A percentile compares a stretch with the other conserved stretches of the same genome.
phyloP scores from a whole-genome alignment of 2,329 filamentous ascomycete genomes.

The Colletotrichum liaoningense region DNA sequence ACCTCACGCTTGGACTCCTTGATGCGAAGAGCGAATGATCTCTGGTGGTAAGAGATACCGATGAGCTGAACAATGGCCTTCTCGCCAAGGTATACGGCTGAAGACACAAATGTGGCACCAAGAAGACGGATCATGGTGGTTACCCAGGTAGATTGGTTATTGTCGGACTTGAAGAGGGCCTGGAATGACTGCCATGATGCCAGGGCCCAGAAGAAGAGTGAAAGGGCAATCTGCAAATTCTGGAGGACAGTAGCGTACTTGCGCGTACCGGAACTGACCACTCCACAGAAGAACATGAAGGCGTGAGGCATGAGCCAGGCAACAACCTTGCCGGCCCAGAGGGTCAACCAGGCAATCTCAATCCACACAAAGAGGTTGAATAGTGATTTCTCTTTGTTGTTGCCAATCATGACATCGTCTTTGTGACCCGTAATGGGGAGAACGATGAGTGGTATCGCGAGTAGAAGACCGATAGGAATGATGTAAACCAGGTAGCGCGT shows the following conservation, averaged over 20 bases:
- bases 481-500: conserved; percentile 77
- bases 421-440: conserved; percentile 57
- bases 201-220: conserved; percentile 76
- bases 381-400: conserved; percentile 58
- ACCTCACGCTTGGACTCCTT: conserved; percentile 91
- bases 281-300: conserved; percentile 77
- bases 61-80: conserved; percentile 85
- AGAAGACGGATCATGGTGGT: conserved; percentile 73
- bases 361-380: conserved; percentile 77
- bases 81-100: conserved; percentile 79
- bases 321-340: conserved; percentile 76
- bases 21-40: conserved; percentile 85
- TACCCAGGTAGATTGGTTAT: conserved; percentile 58
- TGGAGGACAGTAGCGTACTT: conserved; percentile 76
- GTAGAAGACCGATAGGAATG: conserved; percentile 69
- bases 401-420: conserved; percentile 51
- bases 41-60: conserved; percentile 86
- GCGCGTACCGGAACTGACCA: conserved; percentile 75
- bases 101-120: conserved; percentile 74
- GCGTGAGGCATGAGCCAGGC: conserved; percentile 69
- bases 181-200: conserved; percentile 72
- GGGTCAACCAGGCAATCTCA: conserved; percentile 73
- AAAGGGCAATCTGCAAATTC: conserved; percentile 74
- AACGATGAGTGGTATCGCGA: conserved; percentile 72
- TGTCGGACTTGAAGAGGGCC: conserved; percentile 56